These are phyloP conservation scores for Cantharellus cinnabarinus DNA, from an alignment of 768 basidiomycete genomes.

Conservation along the genomic window DNA sequence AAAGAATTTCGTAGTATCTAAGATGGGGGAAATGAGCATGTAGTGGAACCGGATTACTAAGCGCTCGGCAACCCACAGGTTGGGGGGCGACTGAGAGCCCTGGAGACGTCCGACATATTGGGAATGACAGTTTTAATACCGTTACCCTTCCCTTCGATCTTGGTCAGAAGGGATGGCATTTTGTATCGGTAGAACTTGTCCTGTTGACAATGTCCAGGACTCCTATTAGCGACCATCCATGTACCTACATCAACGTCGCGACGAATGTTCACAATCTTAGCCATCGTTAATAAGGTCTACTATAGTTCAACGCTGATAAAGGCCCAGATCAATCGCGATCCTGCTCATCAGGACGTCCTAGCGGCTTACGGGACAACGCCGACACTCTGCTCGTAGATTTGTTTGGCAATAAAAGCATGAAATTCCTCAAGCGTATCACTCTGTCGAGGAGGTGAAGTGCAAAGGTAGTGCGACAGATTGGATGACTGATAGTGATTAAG, in stretches of 20 bases:
- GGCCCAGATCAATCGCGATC: not conserved
- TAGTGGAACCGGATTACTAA: not conserved
- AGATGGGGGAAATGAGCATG: not conserved
- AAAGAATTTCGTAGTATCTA: conserved; percentile 96
- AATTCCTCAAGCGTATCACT: not conserved
- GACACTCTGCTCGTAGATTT: not conserved
- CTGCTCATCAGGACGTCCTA: not conserved
- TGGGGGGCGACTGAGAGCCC: conserved; percentile 84
- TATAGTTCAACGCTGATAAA: conserved; percentile 1
- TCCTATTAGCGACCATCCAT: not conserved
- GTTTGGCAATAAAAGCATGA: conserved; percentile 8
- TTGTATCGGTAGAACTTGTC: conserved; percentile 88
- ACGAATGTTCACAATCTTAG: conserved; percentile 78
- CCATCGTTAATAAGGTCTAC: conserved; percentile 45
- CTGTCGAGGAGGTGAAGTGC: too few species aligned
- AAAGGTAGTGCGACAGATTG: too few species aligned
- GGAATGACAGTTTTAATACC: conserved; percentile 98
- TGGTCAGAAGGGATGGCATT: conserved; percentile 87
- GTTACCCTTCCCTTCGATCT: conserved; percentile 98
- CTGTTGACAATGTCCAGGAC: conserved; percentile 14
- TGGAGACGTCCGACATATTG: conserved; percentile 95
- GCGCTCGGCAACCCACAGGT: conserved; percentile 24
- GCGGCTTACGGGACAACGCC: conserved; percentile 3
- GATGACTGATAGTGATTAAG: too few species aligned
- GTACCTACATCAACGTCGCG: conserved; percentile 58